These are phyloP conservation scores for Mortierella sp. DNA, from an alignment of 371 early-diverging fungal species.

Conservation along the genomic window DNA sequence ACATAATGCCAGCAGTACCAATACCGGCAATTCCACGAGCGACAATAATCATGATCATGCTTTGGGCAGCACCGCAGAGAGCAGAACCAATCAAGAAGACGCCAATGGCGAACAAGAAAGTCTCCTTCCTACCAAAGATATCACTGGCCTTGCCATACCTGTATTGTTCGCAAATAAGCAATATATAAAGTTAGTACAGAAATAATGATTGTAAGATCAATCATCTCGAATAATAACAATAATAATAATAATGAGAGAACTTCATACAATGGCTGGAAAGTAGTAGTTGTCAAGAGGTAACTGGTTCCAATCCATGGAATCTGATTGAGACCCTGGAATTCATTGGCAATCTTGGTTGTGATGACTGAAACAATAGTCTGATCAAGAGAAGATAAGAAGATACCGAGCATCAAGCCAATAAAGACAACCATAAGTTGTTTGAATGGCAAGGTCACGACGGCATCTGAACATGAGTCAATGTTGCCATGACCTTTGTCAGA, in stretches of 20 bases:
- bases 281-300: constrained; percentile 73
- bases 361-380: constrained; percentile 79
- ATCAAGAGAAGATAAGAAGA: constrained; percentile 79
- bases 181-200: not conserved
- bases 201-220: not conserved
- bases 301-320: constrained; percentile 76
- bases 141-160: constrained; percentile 57
- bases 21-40: constrained; percentile 71
- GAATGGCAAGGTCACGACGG: constrained; percentile 26
- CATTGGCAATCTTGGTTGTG: constrained; percentile 61
- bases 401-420: constrained; percentile 62
- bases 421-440: constrained; percentile 53
- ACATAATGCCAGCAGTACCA: constrained; percentile 74
- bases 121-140: constrained; percentile 75
- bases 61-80: constrained; percentile 75
- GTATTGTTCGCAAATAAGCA: too few species aligned
- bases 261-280: constrained; percentile 58
- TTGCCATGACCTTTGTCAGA: constrained; percentile 31
- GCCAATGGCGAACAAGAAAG: constrained; percentile 69
- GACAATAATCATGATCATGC: constrained; percentile 74
- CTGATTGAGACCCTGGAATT: constrained; percentile 68
- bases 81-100: constrained; percentile 75
- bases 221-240: not conserved
- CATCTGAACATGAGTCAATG: constrained; percentile 18
- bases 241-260: not conserved